Evolutionary conservation across 2,329 filamentous ascomycete species (phyloP), one percentile per base, ranked within the genome.

Genomic region (Phaeophleospora eucalypticola): DNA sequence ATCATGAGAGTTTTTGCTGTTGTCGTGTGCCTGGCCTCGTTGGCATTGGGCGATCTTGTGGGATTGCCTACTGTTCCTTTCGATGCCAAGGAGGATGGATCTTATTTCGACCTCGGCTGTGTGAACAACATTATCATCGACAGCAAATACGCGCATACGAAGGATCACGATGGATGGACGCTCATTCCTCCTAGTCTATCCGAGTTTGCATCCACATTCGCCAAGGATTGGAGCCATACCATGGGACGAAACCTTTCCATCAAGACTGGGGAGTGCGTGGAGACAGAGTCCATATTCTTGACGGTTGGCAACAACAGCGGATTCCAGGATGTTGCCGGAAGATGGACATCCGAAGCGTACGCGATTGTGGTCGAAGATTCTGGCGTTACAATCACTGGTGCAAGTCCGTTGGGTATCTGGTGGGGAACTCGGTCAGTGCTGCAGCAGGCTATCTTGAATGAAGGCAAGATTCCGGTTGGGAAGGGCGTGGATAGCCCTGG

Each of bases 381-480:
- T 9, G 69, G 71, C 2, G 63, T 80, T 12, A 65, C 62, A 9
- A 74, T 82, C 52, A 65, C 65, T 2, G 78, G 78, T 1, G 75
- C 77, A 4, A 78, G 76, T 41, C 71, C 78, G 0, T 67, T 79
- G 4, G 79, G 79, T 8, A 73, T 70, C 42, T 81, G 76, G 74
- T 81, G 79, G 79, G 78, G 72, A 32, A 80, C 78, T 0, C 68
- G 78, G 24, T 76, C 77, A 1, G 52, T 81, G 7, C 58, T 81
- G 3, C 79, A 82, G 52, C 75, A 73, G 53, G 69, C 73, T 3
- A 49, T 73, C 18, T 58, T 79, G 16, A 59, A 62, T 2, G 54
- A 68, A 15, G 64, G 65, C 3, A 58, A 62, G 7, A 52, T 81
- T 12, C 61, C 69, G 0, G 50, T 63, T n/a, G 77, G 78, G 10